A percentile compares a stretch with the other conserved stretches of the same genome.
phyloP scores from a whole-genome alignment of 2,329 filamentous ascomycete species.

The Pyrenophora teres region DNA sequence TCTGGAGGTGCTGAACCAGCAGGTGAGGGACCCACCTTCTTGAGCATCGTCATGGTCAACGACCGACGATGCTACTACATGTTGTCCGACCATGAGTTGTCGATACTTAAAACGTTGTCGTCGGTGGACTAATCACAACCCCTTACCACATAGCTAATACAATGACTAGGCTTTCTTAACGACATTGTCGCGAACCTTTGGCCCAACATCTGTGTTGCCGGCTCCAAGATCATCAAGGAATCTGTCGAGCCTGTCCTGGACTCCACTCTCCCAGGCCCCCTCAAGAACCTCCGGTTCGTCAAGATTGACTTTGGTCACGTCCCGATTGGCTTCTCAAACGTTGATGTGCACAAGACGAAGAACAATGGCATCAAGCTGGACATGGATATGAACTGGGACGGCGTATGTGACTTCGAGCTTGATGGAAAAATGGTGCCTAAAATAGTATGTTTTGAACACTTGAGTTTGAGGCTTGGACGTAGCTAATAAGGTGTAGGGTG shows the following conservation, averaged over 20 bases:
- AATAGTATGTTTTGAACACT: conserved; percentile 31
- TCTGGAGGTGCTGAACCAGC: conserved; percentile 51
- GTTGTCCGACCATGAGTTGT: too few relatives aligned
- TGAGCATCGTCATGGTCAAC: neutral
- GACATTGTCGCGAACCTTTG: conserved; percentile 56
- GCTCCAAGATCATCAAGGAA: conserved; percentile 52
- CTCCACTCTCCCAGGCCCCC: conserved; percentile 53
- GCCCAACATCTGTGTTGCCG: conserved; percentile 56
- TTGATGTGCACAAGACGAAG: conserved; percentile 54
- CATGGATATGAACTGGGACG: conserved; percentile 55
- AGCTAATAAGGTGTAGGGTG: conserved; percentile 43
- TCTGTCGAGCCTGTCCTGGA: conserved; percentile 57
- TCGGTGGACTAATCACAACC: too few relatives aligned
- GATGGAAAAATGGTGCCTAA: conserved; percentile 53
- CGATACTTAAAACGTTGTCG: too few relatives aligned
- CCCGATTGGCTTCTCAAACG: conserved; percentile 50
- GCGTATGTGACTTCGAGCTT: conserved; percentile 54
- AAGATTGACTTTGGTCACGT: conserved; percentile 54
- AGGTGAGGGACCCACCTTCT: conserved; percentile 25
- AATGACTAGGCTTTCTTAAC: conserved; percentile 52
- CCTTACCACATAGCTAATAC: neutral
- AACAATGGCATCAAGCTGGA: conserved; percentile 56
- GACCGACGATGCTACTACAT: too few relatives aligned
- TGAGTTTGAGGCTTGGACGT: neutral
- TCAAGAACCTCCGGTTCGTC: conserved; percentile 51